Conservation (phyloP, 1,139 yeast species). For the Eremothecium sinecaudum region DNA sequence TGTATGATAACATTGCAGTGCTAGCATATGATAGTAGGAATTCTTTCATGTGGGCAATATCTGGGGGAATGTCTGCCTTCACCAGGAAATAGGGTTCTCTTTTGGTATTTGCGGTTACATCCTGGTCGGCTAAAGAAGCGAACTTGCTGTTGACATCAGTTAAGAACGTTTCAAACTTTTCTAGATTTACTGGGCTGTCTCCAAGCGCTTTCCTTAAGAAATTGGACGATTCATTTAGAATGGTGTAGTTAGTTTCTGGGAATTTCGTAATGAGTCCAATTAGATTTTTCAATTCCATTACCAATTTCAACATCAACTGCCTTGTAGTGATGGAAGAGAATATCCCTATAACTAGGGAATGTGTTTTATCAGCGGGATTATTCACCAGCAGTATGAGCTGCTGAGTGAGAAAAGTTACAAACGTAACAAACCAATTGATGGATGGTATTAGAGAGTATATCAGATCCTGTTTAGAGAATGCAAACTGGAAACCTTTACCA, state of each 20-base stretch:
- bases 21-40: slow-evolving; percentile 24
- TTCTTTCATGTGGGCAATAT: slow-evolving; percentile 20
- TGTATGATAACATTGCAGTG: slow-evolving; percentile 25
- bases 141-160: slow-evolving; percentile 27
- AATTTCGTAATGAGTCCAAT: slow-evolving; percentile 26
- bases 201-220: slow-evolving; percentile 25
- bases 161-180: slow-evolving; percentile 28
- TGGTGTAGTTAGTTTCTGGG: slow-evolving; percentile 29
- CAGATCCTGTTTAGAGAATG: slow-evolving; percentile 31
- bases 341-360: slow-evolving; percentile 26
- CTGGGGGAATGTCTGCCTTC: slow-evolving; percentile 26
- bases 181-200: slow-evolving; percentile 29
- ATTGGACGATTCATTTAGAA: slow-evolving; percentile 29
- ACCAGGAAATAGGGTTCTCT: slow-evolving; percentile 27
- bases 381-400: slow-evolving; percentile 26
- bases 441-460: slow-evolving; percentile 29
- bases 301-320: slow-evolving; percentile 25
- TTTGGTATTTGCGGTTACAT: slow-evolving; percentile 13
- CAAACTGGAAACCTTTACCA: slow-evolving; percentile 27
- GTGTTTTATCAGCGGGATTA: slow-evolving; percentile 16
- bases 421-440: slow-evolving; percentile 30
- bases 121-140: slow-evolving; percentile 23
- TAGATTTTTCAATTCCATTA: slow-evolving; percentile 28
- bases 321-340: slow-evolving; percentile 30
- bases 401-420: slow-evolving; percentile 27